Conservation (phyloP, 2,329 filamentous ascomycete species). For the Gaeumannomyces sp. region DNA sequence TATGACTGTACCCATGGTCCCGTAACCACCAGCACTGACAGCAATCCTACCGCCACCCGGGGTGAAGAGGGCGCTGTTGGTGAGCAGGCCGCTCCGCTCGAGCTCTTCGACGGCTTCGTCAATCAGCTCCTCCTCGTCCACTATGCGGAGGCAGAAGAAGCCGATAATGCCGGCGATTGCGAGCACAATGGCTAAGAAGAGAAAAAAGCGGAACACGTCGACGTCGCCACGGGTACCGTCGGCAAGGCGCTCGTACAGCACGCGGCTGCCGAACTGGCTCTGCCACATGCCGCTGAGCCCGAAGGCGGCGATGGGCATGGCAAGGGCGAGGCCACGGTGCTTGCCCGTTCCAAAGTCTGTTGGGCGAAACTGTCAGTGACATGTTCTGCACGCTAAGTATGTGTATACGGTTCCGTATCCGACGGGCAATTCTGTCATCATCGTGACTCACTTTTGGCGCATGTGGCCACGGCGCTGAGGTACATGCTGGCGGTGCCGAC, state of each 20-base stretch:
- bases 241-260: conserved; percentile 64
- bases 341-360: conserved; percentile 76
- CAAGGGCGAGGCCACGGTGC: conserved; percentile 82
- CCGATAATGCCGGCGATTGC: conserved; percentile 66
- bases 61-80: conserved; percentile 67
- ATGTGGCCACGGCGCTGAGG: conserved; percentile 83
- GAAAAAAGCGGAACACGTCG: conserved; percentile 78
- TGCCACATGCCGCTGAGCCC: conserved; percentile 94
- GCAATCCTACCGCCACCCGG: conserved; percentile 32
- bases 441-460: conserved; percentile 63
- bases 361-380: background rate
- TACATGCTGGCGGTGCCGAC: conserved; percentile 86
- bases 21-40: conserved; percentile 49
- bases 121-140: conserved; percentile 82
- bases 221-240: conserved; percentile 60
- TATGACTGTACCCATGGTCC: conserved; percentile 43
- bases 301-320: conserved; percentile 85
- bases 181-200: conserved; percentile 74
- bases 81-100: conserved; percentile 79
- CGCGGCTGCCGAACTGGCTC: conserved; percentile 74
- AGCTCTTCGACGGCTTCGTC: conserved; percentile 85
- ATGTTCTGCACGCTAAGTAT: background rate
- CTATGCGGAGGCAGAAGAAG: conserved; percentile 65
- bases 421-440: too few species aligned
- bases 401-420: background rate